Evolutionary conservation across 768 basidiomycete species (phyloP).

Genomic region (Tubosaeta sp.): DNA sequence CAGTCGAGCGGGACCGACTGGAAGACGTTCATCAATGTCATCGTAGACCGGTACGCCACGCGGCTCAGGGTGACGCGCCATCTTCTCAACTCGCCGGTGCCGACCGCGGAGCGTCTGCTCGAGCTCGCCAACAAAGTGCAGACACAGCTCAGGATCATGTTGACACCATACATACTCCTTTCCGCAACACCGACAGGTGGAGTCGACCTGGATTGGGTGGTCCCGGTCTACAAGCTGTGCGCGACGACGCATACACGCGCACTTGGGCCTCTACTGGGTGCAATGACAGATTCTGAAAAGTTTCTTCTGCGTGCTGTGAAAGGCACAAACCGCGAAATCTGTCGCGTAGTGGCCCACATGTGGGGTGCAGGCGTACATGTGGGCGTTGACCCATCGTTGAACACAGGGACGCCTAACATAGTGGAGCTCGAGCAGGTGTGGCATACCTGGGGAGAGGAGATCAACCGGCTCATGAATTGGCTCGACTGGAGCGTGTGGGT

Average conservation of each 20-base stretch:
- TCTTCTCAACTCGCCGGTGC: constrained; percentile 16
- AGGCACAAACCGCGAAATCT: not conserved
- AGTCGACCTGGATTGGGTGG: constrained; percentile 23
- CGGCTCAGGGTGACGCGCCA: constrained; percentile 26
- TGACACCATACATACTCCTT: constrained; percentile 29
- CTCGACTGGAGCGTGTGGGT: not conserved
- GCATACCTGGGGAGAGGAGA: not conserved
- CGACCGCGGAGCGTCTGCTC: not conserved
- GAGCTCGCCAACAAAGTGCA: constrained; percentile 10
- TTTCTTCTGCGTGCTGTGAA: not conserved
- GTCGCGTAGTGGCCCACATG: not conserved
- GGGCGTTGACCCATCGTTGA: not conserved
- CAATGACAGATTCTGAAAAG: not conserved
- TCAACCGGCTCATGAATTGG: not conserved
- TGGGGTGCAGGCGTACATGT: not conserved
- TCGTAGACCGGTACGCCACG: constrained; percentile 29
- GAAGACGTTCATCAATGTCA: not conserved
- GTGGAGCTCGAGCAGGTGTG: not conserved
- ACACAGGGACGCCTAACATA: not conserved
- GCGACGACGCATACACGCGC: not conserved
- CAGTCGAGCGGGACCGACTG: no score
- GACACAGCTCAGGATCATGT: constrained; percentile 24
- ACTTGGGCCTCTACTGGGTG: not conserved
- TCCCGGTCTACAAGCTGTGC: not conserved
- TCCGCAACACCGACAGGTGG: constrained; percentile 4